Base-by-base conservation (phyloP, 768 basidiomycete genomes). In the Rhizopogon sp. region DNA sequence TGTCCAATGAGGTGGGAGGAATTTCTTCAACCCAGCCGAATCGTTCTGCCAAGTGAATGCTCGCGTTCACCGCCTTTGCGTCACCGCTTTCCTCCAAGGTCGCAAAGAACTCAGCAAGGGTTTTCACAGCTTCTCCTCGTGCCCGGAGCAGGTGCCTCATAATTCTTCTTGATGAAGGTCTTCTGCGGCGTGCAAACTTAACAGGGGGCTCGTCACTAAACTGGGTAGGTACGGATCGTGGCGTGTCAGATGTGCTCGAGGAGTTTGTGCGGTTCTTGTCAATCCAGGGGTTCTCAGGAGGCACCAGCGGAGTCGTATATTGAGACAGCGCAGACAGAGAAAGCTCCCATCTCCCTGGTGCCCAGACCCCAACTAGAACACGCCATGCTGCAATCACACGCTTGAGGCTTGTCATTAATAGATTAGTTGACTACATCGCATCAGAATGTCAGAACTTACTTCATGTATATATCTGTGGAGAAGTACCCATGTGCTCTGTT, bases 321-420 rank as follows among this genome's bases (percentile, higher is more conserved):
- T 81, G 84, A 13, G 84, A 76, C 50, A 96, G 78, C 3, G 88
- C 83, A n/a, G 81, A 65, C 25, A 89, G 68, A 5, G 90, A 81
- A 43, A 95, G 75, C 60, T 97, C 95, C 85, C 87, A 91, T 43
- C 73, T 76, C 66, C 82, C 85, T 5, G 95, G 94, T 0, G 81
- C 79, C 97, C 97, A 98, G 11, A 98, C 84, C 6, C 95, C 97
- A 59, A 98, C 82, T 13, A 99, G 80, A n/a, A 97, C 85, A 52
- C 93, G 86, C 94, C 96, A 99, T n/a, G 94, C 85, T 5, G 95
- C 91, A 16, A 88, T 78, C 46, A 96, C 79, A 41, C 89, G 90
- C 71, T 94, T 96, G 47, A 85, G 82, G 31, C 93, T 93, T 40
- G 20, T 16, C 25, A 49, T 37, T 49, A 37, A 49, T 49, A 37